phyloP scores from a whole-genome alignment of 2,329 filamentous ascomycete genomes.

The Chaetomium sp. region DNA sequence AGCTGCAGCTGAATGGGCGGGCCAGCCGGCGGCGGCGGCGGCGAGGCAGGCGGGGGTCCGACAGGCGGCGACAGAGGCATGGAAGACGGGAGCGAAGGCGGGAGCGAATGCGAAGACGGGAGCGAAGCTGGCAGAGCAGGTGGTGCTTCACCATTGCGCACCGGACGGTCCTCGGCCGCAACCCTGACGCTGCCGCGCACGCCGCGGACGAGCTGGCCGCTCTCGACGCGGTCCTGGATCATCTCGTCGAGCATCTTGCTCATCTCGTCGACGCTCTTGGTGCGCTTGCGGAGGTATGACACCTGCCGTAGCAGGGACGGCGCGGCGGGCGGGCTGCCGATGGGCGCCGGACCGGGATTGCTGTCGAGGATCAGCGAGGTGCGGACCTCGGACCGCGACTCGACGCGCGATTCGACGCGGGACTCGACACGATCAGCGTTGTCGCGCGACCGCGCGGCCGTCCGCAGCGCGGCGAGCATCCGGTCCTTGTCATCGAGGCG shows the following conservation, averaged over 20 bases:
- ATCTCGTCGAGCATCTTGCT: constrained; percentile 93
- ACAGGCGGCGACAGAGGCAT: constrained; percentile 34
- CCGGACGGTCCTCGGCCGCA: constrained; percentile 35
- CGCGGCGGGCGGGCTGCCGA: constrained; percentile 37
- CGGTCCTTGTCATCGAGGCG: constrained; percentile 92
- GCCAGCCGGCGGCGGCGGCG: background rate
- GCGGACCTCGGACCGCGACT: constrained; percentile 38
- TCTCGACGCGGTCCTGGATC: constrained; percentile 86
- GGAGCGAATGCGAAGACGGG: constrained; percentile 37
- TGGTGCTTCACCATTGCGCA: background rate
- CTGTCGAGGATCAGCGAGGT: constrained; percentile 41
- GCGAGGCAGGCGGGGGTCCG: constrained; percentile 19
- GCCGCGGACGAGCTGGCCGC: constrained; percentile 69
- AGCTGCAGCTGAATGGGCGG: constrained; percentile 38
- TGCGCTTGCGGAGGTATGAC: constrained; percentile 51
- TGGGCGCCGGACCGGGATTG: constrained; percentile 37
- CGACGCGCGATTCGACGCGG: constrained; percentile 31
- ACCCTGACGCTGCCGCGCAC: constrained; percentile 67
- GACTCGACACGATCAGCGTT: constrained; percentile 63
- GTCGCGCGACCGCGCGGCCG: constrained; percentile 82
- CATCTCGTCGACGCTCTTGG: constrained; percentile 84
- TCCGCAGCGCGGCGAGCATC: constrained; percentile 86
- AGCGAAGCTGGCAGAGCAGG: background rate
- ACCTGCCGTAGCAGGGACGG: constrained; percentile 37
- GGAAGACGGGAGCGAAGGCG: constrained; percentile 35